Base-by-base conservation (phyloP, 345 rosid species). In the Diplotaxis tenuifolia region DNA sequence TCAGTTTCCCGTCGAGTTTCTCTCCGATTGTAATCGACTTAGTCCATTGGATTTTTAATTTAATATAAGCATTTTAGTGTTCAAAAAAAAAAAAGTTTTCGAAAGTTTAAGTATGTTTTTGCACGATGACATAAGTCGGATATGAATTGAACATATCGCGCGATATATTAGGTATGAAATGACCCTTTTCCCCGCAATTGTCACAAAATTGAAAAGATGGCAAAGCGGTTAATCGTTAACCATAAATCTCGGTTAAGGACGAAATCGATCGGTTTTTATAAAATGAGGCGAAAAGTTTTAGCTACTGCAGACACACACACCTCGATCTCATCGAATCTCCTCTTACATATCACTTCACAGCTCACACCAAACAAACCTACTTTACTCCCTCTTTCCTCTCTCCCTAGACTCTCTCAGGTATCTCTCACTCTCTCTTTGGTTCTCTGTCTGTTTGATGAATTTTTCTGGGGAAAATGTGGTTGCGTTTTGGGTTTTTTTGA, bases 251-350 rank as follows among this genome's bases (percentile, higher is more conserved):
- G 63, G 7, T 29, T 6, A 10, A 27, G 18, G 3, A 58, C 62
- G 11, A 25, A 27, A 56, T 34, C 20, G 40, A 29, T 32, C 47
- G 65, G 42, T 29, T 16, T 58, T 28, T n/a, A n/a, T 22, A 3
- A 15, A 58, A 6, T 11, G 9, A 27, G 27, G 45, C 27, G 53
- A 38, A 42, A 61, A 21, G 5, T 49, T 61, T 23, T 47, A 55
- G 54, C 65, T 59, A 34, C 40, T 52, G 15, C 25, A 19, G 7
- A 22, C 38, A 23, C 36, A 38, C 67, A 36, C 62, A 29, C 82
- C 79, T 81, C 82, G 84, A 78, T 78, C 78, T 75, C 78, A 78
- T 78, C 82, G 78, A 78, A 62, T 59, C 71, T 42, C 64, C 65
- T 54, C 34, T 65, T 65, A 73, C 65, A 70, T 36, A 36, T 7